Percentiles rank a stretch among this genome's conserved stretches.
phyloP scores from a whole-genome alignment of 129 eudicot genomes.

The Calendula officinalis region DNA sequence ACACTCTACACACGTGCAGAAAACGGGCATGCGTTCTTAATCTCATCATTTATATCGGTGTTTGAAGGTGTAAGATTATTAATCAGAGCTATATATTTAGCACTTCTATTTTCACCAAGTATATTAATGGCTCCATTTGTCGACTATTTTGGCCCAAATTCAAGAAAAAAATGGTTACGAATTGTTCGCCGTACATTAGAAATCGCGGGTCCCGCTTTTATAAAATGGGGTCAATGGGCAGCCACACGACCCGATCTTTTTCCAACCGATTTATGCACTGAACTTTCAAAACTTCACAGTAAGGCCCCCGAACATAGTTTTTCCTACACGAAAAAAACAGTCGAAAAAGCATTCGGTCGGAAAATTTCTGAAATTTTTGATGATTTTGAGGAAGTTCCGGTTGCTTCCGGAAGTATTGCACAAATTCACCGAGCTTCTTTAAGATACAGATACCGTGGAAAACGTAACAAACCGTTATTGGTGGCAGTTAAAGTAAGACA shows the following conservation, averaged over 20 bases:
- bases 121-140: constrained; percentile 81
- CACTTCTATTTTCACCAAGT: constrained; percentile 74
- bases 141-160: constrained; percentile 62
- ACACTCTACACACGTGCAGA: constrained; percentile 49
- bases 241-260: constrained; percentile 90
- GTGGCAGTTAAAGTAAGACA: constrained; percentile 96
- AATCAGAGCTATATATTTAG: constrained; percentile 64
- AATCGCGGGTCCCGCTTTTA: constrained; percentile 89
- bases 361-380: constrained; percentile 76
- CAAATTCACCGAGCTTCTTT: constrained; percentile 87
- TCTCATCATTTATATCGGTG: constrained; percentile 44
- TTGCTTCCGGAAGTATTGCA: constrained; percentile 94
- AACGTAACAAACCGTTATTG: constrained; percentile 57
- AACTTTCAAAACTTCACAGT: constrained; percentile 77
- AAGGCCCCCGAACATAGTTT: constrained; percentile 95
- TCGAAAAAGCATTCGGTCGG: constrained; percentile 86
- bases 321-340: constrained; percentile 66
- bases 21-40: constrained; percentile 54
- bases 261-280: constrained; percentile 70
- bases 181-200: constrained; percentile 74
- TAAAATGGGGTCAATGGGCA: constrained; percentile 99
- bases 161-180: constrained; percentile 74
- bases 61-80: constrained; percentile 56
- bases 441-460: constrained; percentile 56
- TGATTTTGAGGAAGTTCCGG: constrained; percentile 78